Percentiles rank a stretch among this genome's conserved stretches.
Conservation (phyloP, 768 basidiomycete genomes). For the Boletus sp. region DNA sequence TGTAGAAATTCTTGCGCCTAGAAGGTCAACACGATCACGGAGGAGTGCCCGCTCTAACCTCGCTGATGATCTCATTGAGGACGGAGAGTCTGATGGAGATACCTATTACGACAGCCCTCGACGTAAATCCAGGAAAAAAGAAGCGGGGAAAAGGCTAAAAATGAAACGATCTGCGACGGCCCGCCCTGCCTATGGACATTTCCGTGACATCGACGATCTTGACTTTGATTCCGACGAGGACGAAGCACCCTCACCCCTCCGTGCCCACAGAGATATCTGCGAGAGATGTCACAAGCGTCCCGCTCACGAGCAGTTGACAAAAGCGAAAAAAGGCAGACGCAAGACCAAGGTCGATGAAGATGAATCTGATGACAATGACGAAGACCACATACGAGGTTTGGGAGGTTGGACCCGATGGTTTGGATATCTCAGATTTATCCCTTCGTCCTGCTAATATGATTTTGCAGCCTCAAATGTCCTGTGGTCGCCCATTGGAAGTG, state of each 20-base stretch:
- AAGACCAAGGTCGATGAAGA: conserved; percentile 44
- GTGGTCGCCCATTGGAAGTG: conserved; percentile 78
- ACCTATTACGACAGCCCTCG: conserved; percentile 32
- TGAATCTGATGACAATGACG: conserved; percentile 51
- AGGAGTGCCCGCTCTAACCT: conserved; percentile 40
- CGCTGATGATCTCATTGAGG: conserved; percentile 25
- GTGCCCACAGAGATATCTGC: conserved; percentile 62
- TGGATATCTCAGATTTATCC: conserved; percentile 18
- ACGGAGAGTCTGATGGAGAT: conserved; percentile 34
- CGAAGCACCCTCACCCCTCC: conserved; percentile 52
- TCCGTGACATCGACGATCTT: conserved; percentile 43
- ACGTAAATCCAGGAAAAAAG: conserved; percentile 4
- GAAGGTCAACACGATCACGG: conserved; percentile 50
- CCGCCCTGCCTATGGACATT: conserved; percentile 49
- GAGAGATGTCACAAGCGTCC: conserved; percentile 69
- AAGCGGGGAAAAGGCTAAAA: conserved; percentile 15
- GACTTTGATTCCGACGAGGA: conserved; percentile 48
- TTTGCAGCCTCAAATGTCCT: conserved; percentile 68
- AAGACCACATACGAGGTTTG: conserved; percentile 45
- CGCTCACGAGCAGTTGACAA: conserved; percentile 51
- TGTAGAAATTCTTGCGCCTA: conserved; percentile 24
- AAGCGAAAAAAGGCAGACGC: conserved; percentile 39
- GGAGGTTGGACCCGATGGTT: conserved; percentile 90
- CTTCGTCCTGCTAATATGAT: conserved; percentile 7
- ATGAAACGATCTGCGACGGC: conserved; percentile 35